These are phyloP conservation scores for Melanomma pulvis-pyrius DNA, from an alignment of 495 filamentous ascomycete species.

Conservation along the genomic window DNA sequence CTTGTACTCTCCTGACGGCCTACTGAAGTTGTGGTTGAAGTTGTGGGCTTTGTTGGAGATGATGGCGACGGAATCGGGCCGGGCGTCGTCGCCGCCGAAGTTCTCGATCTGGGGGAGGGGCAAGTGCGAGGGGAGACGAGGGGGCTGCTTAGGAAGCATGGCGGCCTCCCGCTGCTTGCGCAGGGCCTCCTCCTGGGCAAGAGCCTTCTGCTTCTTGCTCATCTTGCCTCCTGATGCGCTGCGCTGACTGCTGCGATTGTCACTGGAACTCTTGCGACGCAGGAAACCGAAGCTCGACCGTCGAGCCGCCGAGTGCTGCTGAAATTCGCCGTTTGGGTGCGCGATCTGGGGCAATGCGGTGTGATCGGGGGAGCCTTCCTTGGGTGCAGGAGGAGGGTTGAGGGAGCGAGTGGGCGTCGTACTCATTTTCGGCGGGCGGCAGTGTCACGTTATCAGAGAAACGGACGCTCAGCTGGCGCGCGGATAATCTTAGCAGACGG, in stretches of 20 bases:
- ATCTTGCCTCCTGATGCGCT: slow-evolving; percentile 59
- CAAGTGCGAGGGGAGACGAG: slow-evolving; percentile 77
- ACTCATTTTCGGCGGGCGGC: slow-evolving; percentile 23
- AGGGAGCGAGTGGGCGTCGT: slow-evolving; percentile 29
- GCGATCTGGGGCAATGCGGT: slow-evolving; percentile 33
- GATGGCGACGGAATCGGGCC: slow-evolving; percentile 67
- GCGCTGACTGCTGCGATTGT: slow-evolving; percentile 31
- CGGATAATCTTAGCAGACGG: slow-evolving; percentile 27
- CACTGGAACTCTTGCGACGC: slow-evolving; percentile 39
- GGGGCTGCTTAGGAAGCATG: slow-evolving; percentile 69
- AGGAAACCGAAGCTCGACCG: slow-evolving; percentile 42
- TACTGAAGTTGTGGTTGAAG: slow-evolving; percentile 42
- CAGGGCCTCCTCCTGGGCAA: slow-evolving; percentile 66
- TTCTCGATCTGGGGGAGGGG: slow-evolving; percentile 66
- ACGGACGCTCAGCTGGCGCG: slow-evolving; percentile 19
- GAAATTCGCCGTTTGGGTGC: slow-evolving; percentile 30
- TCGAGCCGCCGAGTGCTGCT: slow-evolving; percentile 17
- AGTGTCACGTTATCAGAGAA: slow-evolving; percentile 30
- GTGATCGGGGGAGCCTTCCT: slow-evolving; percentile 32
- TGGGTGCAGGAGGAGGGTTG: slow-evolving; percentile 1
- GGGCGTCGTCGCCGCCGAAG: slow-evolving; percentile 70
- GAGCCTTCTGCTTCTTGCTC: slow-evolving; percentile 67
- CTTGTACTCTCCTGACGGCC: slow-evolving; percentile 36
- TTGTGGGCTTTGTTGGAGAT: slow-evolving; percentile 57
- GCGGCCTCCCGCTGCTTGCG: slow-evolving; percentile 63